Evolutionary conservation across 139 green algal species (phyloP).

Genomic region (Coelastrella sp.): DNA sequence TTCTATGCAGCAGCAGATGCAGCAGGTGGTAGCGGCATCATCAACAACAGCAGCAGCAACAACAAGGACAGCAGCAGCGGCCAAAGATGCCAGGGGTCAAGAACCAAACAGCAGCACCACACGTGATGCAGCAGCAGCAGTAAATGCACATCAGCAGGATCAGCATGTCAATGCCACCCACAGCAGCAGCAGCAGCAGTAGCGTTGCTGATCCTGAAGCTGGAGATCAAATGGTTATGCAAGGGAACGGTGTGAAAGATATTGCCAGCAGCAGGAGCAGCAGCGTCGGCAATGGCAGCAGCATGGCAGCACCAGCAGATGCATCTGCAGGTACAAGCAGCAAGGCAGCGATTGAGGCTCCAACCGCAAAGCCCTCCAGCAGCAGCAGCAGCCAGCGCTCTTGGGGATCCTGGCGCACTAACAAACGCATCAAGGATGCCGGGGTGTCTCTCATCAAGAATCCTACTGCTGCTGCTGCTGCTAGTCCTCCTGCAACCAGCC

Average conservation of each 20-base stretch:
- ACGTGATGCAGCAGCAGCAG: too few relatives aligned
- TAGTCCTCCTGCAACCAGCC: too few relatives aligned
- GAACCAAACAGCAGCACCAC: too few relatives aligned
- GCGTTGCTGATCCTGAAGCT: not conserved
- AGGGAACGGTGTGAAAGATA: not conserved
- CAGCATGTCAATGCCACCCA: not conserved
- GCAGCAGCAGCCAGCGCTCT: slow-evolving; percentile 11
- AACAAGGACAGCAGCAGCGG: not conserved
- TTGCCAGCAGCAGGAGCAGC: slow-evolving; percentile 1
- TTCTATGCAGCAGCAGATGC: slow-evolving; percentile 25
- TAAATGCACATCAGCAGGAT: not conserved
- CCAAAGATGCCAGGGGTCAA: not conserved
- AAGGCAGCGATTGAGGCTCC: not conserved
- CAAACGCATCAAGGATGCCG: slow-evolving; percentile 41
- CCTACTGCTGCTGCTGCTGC: slow-evolving; percentile 4
- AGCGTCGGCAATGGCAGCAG: slow-evolving; percentile 14
- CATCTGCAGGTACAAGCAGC: not conserved
- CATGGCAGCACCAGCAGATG: slow-evolving; percentile 24
- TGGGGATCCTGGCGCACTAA: slow-evolving; percentile 50
- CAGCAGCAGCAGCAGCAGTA: slow-evolving; percentile 26
- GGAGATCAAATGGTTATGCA: not conserved
- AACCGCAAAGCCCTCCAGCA: not conserved
- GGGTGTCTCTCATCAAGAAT: slow-evolving; percentile 41
- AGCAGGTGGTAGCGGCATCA: slow-evolving; percentile 16
- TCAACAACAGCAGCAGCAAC: slow-evolving; percentile 8